Evolutionary conservation across 129 eudicot species (phyloP), one percentile per base, ranked within the genome.

Genomic region (Solidago caesia): DNA sequence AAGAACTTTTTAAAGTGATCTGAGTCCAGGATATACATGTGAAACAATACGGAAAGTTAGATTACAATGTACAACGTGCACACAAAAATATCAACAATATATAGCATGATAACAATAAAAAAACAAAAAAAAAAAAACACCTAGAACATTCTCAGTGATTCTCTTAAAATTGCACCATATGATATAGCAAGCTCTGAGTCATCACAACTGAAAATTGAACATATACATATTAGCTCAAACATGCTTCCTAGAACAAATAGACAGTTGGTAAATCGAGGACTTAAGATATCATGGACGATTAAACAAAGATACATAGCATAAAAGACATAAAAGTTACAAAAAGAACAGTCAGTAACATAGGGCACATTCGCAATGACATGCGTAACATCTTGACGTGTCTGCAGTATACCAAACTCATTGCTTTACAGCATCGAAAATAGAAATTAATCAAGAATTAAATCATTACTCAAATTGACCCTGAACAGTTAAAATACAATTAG

Each of bases 1-100:
- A 90, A 90, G 80, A 90, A 90, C 84, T 77, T 89, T 81, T 82
- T 90, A 80, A 89, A 68, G 65, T 89, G 91, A 83, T 86, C 97
- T 6, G 95, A 87, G 59, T 86, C 92, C 80, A 92, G 77, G 10
- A 92, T 84, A 81, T 89, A 87, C 75, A 96, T 89, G 72, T 56
- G 21, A 83, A 59, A 79, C 39, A 45, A 80, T n/a, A 63, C 70
- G 58, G 80, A 21, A 74, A 27, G 27, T 80, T 16, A 43, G 70
- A 64, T 68, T 68, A 75, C 33, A 25, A 66, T 41, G 48, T 48
- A 47, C 43, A 41, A 33, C 69, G 7, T 48, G 47, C 9, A 10
- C 44, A 76, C 59, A 64, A 65, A 15, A 16, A 25, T 10, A 52
- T 26, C 49, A 29, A 69, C 25, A 49, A 33, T 27, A 49, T 47